phyloP scores from a whole-genome alignment of 768 basidiomycete genomes.

The Naganishia antarctica region DNA sequence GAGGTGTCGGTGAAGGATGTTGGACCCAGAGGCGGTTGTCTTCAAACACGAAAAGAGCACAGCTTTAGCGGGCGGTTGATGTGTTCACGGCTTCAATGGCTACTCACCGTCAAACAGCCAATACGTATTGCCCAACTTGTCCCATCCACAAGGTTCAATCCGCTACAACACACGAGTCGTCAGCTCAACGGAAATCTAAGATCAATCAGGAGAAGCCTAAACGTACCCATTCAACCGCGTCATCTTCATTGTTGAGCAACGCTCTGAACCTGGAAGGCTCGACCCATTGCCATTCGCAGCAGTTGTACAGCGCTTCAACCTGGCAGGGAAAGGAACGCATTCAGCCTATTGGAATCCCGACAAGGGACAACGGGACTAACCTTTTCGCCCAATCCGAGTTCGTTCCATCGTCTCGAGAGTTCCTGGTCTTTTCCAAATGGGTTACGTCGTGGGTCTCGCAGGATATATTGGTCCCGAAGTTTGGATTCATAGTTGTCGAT shows the following conservation, averaged over 20 bases:
- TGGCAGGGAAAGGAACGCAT: constrained; percentile 17
- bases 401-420: constrained; percentile 39
- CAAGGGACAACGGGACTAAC: constrained; percentile 26
- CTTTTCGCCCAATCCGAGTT: constrained; percentile 43
- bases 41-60: not conserved
- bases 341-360: too few relatives aligned
- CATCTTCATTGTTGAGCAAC: constrained; percentile 43
- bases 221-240: constrained; percentile 37
- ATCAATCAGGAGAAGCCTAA: too few relatives aligned
- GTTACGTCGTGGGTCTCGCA: constrained; percentile 33
- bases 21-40: constrained; percentile 49
- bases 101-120: constrained; percentile 50
- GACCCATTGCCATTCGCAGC: constrained; percentile 50
- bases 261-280: constrained; percentile 46
- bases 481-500: constrained; percentile 41
- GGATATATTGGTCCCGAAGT: constrained; percentile 42
- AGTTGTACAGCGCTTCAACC: constrained; percentile 45
- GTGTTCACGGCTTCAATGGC: too few relatives aligned
- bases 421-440: constrained; percentile 40
- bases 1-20: constrained; percentile 35
- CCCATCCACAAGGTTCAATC: constrained; percentile 49
- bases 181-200: not conserved
- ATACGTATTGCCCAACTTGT: constrained; percentile 47
- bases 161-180: constrained; percentile 34
- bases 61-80: too few relatives aligned